phyloP scores from a whole-genome alignment of 345 rosid genomes.

The Eucalyptus globulus region DNA sequence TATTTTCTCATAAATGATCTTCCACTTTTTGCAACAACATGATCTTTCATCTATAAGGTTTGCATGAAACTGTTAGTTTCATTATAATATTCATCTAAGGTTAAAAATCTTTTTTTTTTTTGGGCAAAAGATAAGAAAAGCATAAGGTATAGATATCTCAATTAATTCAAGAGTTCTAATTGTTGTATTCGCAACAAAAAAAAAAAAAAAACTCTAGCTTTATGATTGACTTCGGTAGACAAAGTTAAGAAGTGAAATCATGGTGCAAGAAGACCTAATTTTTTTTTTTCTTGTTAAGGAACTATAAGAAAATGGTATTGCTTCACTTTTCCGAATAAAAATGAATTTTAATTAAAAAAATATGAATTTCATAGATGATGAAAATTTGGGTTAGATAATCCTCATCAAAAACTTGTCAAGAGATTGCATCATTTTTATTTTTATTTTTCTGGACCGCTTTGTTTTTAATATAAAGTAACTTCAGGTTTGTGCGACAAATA shows the following conservation, averaged over 20 bases:
- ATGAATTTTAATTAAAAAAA: neutral
- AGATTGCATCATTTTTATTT: neutral
- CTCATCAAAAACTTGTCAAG: neutral
- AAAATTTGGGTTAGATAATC: neutral
- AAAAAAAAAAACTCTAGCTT: neutral
- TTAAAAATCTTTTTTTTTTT: neutral
- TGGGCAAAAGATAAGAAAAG: neutral
- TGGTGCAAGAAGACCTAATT: neutral
- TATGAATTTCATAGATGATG: neutral
- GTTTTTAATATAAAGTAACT: too few relatives aligned
- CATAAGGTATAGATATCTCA: neutral
- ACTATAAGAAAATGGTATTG: neutral
- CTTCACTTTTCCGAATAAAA: neutral
- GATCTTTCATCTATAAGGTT: neutral
- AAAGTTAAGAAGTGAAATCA: neutral
- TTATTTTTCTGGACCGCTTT: neutral
- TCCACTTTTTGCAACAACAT: neutral
- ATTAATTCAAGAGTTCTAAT: neutral
- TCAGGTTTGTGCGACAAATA: neutral
- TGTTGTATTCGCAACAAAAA: neutral
- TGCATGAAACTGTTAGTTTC: neutral
- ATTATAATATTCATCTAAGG: neutral
- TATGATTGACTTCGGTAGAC: neutral
- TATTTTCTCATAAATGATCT: neutral
- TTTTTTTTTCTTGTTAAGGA: neutral